Percentiles rank a stretch among this genome's conserved stretches.
phyloP scores from a whole-genome alignment of 2,329 filamentous ascomycete species.

The Kalaharituber pfeilii region DNA sequence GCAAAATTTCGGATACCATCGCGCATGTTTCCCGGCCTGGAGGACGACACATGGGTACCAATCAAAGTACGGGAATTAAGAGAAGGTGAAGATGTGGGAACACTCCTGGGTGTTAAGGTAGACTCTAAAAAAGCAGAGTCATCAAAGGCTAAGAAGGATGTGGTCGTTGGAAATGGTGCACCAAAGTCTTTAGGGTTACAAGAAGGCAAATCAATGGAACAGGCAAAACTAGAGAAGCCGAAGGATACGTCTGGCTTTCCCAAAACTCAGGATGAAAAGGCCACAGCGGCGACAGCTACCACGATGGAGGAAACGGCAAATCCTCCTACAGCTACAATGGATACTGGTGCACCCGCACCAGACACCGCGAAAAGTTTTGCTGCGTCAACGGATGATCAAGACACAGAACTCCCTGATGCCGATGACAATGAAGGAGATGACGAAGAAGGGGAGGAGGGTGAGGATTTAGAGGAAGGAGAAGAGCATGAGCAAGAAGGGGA shows the following conservation, averaged over 20 bases:
- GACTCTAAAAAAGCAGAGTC: slow-evolving; percentile 3
- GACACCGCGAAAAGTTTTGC: slow-evolving; percentile 11
- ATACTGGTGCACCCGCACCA: slow-evolving; percentile 22
- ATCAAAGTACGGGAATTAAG: slow-evolving; percentile 55
- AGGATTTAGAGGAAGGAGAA: slow-evolving; percentile 14
- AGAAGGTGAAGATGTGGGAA: slow-evolving; percentile 31
- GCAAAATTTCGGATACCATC: slow-evolving; percentile 74
- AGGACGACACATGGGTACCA: slow-evolving; percentile 63
- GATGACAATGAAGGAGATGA: slow-evolving; percentile 22
- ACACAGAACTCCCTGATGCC: slow-evolving; percentile 24
- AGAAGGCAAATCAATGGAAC: not conserved
- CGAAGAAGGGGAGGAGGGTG: slow-evolving; percentile 20
- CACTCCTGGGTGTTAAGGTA: slow-evolving; percentile 2
- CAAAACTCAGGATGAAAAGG: not conserved
- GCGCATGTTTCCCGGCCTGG: slow-evolving; percentile 73
- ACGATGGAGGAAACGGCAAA: slow-evolving; percentile 23
- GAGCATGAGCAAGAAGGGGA: slow-evolving; percentile 1
- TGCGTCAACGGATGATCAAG: slow-evolving; percentile 19
- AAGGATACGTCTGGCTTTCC: not conserved
- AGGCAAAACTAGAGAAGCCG: not conserved
- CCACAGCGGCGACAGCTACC: not conserved
- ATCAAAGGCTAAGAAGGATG: slow-evolving; percentile 9
- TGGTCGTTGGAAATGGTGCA: slow-evolving; percentile 11
- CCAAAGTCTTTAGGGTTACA: slow-evolving; percentile 11
- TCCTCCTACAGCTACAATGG: slow-evolving; percentile 20